A percentile compares a stretch with the other conserved stretches of the same genome.
Conservation (phyloP, 352 stramenopile genomes). For the Phytophthora parvispora region DNA sequence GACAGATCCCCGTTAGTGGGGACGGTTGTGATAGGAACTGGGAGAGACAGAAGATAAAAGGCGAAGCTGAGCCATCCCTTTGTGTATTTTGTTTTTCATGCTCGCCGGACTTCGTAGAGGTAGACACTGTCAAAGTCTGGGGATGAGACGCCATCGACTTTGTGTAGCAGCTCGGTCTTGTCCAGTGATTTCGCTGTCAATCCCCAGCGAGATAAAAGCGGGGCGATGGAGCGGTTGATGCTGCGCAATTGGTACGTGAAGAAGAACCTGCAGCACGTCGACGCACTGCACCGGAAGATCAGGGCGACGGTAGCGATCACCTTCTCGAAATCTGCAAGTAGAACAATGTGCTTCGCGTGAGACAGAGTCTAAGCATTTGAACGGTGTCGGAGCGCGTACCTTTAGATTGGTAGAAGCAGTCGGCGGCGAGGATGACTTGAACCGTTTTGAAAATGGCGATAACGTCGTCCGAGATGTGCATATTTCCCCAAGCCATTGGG, state of each 20-base stretch:
- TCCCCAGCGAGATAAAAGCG: constrained; percentile 58
- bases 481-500: constrained; percentile 58
- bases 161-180: constrained; percentile 37
- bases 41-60: constrained; percentile 68
- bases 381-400: constrained; percentile 33
- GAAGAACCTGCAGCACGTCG: constrained; percentile 48
- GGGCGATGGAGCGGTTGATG: constrained; percentile 68
- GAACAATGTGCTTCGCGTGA: too few relatives aligned
- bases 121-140: constrained; percentile 61
- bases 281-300: constrained; percentile 60
- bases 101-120: constrained; percentile 57
- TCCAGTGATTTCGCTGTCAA: constrained; percentile 47
- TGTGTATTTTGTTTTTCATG: background rate
- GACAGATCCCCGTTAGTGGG: constrained; percentile 20
- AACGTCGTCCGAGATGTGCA: constrained; percentile 39
- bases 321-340: constrained; percentile 71
- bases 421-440: constrained; percentile 64
- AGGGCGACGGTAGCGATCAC: constrained; percentile 73
- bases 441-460: constrained; percentile 41
- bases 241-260: constrained; percentile 79
- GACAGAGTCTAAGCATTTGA: too few relatives aligned
- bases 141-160: background rate
- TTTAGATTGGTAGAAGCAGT: constrained; percentile 81
- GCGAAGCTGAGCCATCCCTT: constrained; percentile 78
- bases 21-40: constrained; percentile 19